Evolutionary conservation across 345 rosid genomes (phyloP).

Genomic region (Boechera divaricarpa): DNA sequence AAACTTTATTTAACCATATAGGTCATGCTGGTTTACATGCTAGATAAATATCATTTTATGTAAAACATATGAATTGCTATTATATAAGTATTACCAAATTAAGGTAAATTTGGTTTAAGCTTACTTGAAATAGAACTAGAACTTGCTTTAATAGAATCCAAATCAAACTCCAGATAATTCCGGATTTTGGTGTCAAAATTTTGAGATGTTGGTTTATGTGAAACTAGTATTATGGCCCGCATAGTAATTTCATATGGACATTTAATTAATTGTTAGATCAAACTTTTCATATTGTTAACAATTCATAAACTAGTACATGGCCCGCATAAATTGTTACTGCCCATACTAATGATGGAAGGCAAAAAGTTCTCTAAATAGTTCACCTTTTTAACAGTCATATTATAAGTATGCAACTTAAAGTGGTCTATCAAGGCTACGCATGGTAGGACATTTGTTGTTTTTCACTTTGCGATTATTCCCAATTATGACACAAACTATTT

Average conservation of each 20-base stretch:
- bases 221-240: not conserved
- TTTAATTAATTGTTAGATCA: no score
- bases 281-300: not conserved
- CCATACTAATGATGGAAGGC: not conserved
- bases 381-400: not conserved
- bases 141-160: not conserved
- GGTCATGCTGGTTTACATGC: no score
- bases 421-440: not conserved
- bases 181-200: not conserved
- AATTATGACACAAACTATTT: slow-evolving; percentile 1
- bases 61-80: no score
- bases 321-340: not conserved
- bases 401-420: not conserved
- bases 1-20: no score
- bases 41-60: no score
- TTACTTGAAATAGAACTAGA: not conserved
- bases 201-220: not conserved
- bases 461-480: not conserved
- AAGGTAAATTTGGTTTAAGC: not conserved
- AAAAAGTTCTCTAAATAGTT: not conserved
- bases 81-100: no score
- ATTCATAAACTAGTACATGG: not conserved
- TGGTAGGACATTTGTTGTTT: not conserved
- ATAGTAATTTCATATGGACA: not conserved
- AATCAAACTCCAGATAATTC: not conserved